Evolutionary conservation across 805 yeast species (phyloP).

Genomic region (Ogataea glucozyma): DNA sequence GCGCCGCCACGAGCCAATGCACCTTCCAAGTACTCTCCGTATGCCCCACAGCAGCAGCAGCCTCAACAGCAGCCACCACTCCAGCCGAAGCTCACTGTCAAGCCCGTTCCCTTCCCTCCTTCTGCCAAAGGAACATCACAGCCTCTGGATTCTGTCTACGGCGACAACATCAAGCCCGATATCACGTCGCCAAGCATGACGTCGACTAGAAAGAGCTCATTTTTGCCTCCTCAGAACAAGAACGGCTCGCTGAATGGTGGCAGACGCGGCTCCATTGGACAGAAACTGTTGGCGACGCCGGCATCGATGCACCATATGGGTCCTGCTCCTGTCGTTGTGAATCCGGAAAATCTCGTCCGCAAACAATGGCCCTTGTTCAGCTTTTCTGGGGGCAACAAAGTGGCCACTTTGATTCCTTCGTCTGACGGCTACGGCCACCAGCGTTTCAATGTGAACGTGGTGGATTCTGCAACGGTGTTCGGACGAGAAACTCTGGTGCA

Average conservation of each 20-base stretch:
- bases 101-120: slow-evolving; percentile 11
- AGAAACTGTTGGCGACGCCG: slow-evolving; percentile 6
- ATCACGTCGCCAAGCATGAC: slow-evolving; percentile 17
- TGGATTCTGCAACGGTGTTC: slow-evolving; percentile 35
- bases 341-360: slow-evolving; percentile 54
- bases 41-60: slow-evolving; percentile 12
- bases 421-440: slow-evolving; percentile 38
- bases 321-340: slow-evolving; percentile 41
- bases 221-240: slow-evolving; percentile 22
- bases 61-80: slow-evolving; percentile 5
- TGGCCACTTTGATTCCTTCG: slow-evolving; percentile 47
- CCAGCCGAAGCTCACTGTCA: too few relatives aligned
- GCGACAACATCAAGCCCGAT: slow-evolving; percentile 21
- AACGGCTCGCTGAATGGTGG: slow-evolving; percentile 5
- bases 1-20: neutral
- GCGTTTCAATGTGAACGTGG: slow-evolving; percentile 39
- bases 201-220: slow-evolving; percentile 14
- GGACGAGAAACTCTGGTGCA: slow-evolving; percentile 49
- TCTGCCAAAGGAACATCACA: slow-evolving; percentile 11
- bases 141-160: slow-evolving; percentile 24
- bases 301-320: slow-evolving; percentile 21
- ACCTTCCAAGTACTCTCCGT: slow-evolving; percentile 23
- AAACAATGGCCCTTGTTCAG: slow-evolving; percentile 77
- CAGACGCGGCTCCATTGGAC: neutral
- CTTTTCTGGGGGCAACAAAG: slow-evolving; percentile 54